Conservation (phyloP, 352 stramenopile species). For the Phytophthora agathidicida region DNA sequence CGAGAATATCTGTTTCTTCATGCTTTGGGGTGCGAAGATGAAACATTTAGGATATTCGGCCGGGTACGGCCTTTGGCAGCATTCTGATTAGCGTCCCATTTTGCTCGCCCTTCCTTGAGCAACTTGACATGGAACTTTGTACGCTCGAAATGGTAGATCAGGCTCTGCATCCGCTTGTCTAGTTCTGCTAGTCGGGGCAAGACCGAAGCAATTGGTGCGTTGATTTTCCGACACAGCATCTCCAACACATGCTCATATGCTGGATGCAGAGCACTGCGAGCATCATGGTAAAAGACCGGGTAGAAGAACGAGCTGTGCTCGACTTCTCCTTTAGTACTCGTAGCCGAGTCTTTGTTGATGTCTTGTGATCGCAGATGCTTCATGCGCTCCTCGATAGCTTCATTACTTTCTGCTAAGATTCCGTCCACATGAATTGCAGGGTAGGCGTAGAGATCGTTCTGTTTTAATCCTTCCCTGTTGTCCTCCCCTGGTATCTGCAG, state of each 20-base stretch:
- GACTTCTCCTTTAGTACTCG: constrained; percentile 5
- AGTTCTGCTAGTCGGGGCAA: constrained; percentile 34
- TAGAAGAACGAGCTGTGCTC: constrained; percentile 59
- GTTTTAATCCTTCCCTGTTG: constrained; percentile 17
- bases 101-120: constrained; percentile 10
- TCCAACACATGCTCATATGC: constrained; percentile 69
- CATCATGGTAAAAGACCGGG: constrained; percentile 15
- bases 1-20: not conserved
- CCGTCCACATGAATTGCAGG: constrained; percentile 59
- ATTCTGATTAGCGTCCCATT: constrained; percentile 15
- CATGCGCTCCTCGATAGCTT: constrained; percentile 62
- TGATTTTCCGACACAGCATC: constrained; percentile 68
- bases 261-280: constrained; percentile 42
- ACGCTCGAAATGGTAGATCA: constrained; percentile 37
- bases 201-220: constrained; percentile 53
- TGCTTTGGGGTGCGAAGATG: not conserved
- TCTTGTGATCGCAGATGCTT: constrained; percentile 25
- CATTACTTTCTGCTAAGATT: constrained; percentile 51
- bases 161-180: constrained; percentile 37
- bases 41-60: constrained; percentile 6
- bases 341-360: constrained; percentile 2
- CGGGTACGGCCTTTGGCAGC: constrained; percentile 1
- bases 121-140: constrained; percentile 22
- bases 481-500: constrained; percentile 12
- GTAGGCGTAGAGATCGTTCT: constrained; percentile 52